Base-by-base conservation (phyloP, 495 filamentous ascomycete genomes). In the Rusavskia elegans region DNA sequence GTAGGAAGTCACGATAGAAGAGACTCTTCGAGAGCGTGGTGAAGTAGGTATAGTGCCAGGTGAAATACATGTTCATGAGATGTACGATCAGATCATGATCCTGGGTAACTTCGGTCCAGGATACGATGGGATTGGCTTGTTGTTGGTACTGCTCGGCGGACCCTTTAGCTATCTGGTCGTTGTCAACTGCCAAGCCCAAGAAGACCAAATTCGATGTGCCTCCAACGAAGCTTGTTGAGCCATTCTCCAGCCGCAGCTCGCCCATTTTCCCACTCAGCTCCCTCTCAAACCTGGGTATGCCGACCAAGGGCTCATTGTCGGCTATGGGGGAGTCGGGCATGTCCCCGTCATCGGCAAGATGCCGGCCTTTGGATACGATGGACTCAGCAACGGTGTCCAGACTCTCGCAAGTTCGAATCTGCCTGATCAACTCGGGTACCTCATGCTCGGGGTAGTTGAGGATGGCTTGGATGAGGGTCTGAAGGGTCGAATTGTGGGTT, bases 11-110 rank as follows among this genome's bases (percentile, higher is more conserved):
- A 19, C 83, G 75, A 57, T 83, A 92, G 65, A 98, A 98, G 25
- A 95, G 74, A 37, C 71, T 77, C 64, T 85, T 93, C n/a, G 89
- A 89, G 6, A 97, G 75, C 0, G 85, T 90, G 11, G 87, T 90
- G 68, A 98, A 98, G 65, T 88, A 97, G 11, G 90, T 83, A 63
- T 97, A 98, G 59, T 98, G 92, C 88, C 92, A 98, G 29, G 83
- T 84, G 67, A 97, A 96, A 67, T 98, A 98, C 87, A 96, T 89
- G 53, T 85, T 89, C 59, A 98, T 77, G 11, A 98, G 77, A 68
- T 97, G 93, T 14, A 78, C 76, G 55, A 97, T 78, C 10, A 95
- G 69, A 17, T 82, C 78, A 17, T 80, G 67, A 63, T 97, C 84
- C 41, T 78, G 72, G 9, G 90, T 95, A 20, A 95, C 89, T 36